Conservation (phyloP, 2,329 filamentous ascomycete species). For the Diaporthe batatas region DNA sequence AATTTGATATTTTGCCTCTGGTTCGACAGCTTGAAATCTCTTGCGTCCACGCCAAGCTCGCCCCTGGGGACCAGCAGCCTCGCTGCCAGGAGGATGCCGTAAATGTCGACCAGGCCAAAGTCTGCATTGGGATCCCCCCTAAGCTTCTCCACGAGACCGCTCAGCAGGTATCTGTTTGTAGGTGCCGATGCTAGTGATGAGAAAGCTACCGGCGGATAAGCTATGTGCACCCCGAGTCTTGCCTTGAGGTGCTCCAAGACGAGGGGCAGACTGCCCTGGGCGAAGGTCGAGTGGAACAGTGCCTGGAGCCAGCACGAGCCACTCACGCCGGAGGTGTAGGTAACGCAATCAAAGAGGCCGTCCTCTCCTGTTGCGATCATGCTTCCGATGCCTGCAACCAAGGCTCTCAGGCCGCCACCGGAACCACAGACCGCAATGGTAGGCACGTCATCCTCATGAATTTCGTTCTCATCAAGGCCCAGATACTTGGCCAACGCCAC, state of each 20-base stretch:
- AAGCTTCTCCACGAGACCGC: conserved; percentile 90
- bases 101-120: conserved; percentile 93
- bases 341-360: conserved; percentile 92
- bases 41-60: conserved; percentile 80
- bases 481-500: conserved; percentile 87
- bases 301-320: conserved; percentile 96
- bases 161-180: conserved; percentile 91
- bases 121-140: conserved; percentile 84
- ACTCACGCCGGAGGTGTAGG: conserved; percentile 95
- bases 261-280: conserved; percentile 73
- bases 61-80: conserved; percentile 88
- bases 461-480: conserved; percentile 79
- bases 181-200: conserved; percentile 86
- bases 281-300: conserved; percentile 86
- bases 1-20: conserved; percentile 82
- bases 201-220: conserved; percentile 88
- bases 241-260: conserved; percentile 89
- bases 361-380: conserved; percentile 86
- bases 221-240: conserved; percentile 88
- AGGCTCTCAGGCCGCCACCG: conserved; percentile 88
- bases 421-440: conserved; percentile 95
- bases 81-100: conserved; percentile 87
- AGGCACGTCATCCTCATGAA: conserved; percentile 94
- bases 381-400: conserved; percentile 92
- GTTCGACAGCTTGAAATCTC: conserved; percentile 91